Conservation (phyloP, 352 stramenopile species). For the Globisporangium yorkense region DNA sequence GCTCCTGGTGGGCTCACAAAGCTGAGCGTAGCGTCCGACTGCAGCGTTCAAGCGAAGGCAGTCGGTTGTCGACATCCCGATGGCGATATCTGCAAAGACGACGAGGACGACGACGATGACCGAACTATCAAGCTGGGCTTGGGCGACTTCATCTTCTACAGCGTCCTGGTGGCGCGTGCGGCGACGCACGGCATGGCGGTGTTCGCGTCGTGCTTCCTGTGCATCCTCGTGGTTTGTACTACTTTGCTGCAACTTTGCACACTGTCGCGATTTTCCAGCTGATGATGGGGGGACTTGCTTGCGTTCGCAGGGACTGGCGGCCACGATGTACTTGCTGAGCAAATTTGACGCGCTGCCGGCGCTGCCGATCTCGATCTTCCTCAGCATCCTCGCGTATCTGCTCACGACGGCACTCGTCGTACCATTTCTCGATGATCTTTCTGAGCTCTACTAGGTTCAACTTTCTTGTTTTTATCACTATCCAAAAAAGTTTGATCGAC, state of each 20-base stretch:
- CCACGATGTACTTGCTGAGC: constrained; percentile 91
- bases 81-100: constrained; percentile 16
- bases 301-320: constrained; percentile 58
- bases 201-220: constrained; percentile 90
- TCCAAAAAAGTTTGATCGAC: no score
- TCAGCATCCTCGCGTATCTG: constrained; percentile 50
- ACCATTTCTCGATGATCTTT: constrained; percentile 27
- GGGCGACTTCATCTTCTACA: constrained; percentile 99
- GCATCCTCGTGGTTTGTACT: constrained; percentile 82
- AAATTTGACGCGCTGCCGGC: constrained; percentile 92
- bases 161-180: constrained; percentile 92
- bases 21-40: background rate
- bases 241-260: background rate
- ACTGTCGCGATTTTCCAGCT: background rate
- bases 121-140: constrained; percentile 88
- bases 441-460: constrained; percentile 11
- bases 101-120: constrained; percentile 24
- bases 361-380: constrained; percentile 94
- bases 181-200: constrained; percentile 89
- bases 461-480: background rate
- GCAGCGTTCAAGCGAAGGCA: background rate
- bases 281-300: background rate
- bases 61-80: constrained; percentile 7
- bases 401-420: constrained; percentile 25
- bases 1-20: background rate